A percentile compares a stretch with the other conserved stretches of the same genome.
These are phyloP conservation scores for Sabuloglossum arenarium DNA, from an alignment of 495 filamentous ascomycete species.

Conservation along the genomic window DNA sequence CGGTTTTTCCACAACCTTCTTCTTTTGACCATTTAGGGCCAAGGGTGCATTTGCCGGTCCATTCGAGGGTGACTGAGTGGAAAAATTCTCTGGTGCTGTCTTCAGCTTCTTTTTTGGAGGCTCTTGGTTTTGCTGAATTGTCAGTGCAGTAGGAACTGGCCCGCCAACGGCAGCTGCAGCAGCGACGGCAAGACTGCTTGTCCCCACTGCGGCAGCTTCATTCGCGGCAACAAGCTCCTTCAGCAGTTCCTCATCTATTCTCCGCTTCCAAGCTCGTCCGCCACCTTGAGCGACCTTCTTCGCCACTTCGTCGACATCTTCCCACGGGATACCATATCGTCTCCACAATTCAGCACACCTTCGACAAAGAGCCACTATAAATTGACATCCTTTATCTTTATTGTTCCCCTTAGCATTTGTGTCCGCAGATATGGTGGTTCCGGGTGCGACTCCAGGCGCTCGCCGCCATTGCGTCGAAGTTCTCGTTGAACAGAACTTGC, in stretches of 20 bases:
- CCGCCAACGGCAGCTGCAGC: conserved; percentile 25
- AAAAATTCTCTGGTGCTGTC: conserved; percentile 14
- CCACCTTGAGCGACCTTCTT: conserved; percentile 73
- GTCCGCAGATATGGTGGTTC: conserved; percentile 50
- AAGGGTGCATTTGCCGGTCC: background rate
- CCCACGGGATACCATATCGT: conserved; percentile 87
- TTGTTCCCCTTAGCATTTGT: conserved; percentile 30
- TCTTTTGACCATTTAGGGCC: conserved; percentile 1
- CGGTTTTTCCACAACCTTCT: conserved; percentile 26
- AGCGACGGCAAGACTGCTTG: conserved; percentile 22
- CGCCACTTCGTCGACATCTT: conserved; percentile 79
- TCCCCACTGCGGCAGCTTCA: conserved; percentile 25
- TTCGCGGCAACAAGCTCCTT: conserved; percentile 48
- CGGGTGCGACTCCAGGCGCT: conserved; percentile 55
- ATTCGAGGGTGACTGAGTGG: background rate
- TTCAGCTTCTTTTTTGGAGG: conserved; percentile 38
- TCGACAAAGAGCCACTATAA: conserved; percentile 68
- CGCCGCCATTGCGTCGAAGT: conserved; percentile 78
- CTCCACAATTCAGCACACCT: conserved; percentile 85
- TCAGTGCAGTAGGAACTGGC: conserved; percentile 23
- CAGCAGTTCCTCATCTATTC: conserved; percentile 77
- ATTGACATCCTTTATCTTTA: conserved; percentile 51
- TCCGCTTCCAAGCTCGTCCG: conserved; percentile 68
- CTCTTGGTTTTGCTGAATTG: conserved; percentile 23
- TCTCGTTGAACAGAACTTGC: conserved; percentile 77